These are phyloP conservation scores for Acanthamoeba healyi DNA, from an alignment of 208 protist genomes.

Conservation along the genomic window DNA sequence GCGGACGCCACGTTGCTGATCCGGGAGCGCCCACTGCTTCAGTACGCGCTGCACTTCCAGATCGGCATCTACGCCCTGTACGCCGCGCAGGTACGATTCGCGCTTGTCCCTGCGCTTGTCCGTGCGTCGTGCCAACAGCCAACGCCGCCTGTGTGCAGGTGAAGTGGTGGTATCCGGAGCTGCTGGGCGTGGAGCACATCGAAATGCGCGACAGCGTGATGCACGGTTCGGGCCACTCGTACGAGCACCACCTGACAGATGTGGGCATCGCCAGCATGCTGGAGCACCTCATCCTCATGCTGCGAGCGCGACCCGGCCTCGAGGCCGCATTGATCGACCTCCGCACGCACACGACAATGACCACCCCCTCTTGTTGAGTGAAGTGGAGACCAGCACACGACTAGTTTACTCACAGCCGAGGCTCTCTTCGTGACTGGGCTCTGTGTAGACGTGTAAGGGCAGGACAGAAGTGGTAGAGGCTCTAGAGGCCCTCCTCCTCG, in stretches of 20 bases:
- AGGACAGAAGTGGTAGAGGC: neutral
- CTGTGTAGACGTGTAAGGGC: no score
- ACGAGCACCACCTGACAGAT: conserved; percentile 9
- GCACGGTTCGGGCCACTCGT: conserved; percentile 50
- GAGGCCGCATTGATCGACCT: neutral
- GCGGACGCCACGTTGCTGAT: neutral
- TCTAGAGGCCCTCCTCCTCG: conserved; percentile 57
- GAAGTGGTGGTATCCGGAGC: conserved; percentile 42
- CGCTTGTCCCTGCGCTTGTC: no score
- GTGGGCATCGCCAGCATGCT: conserved; percentile 35
- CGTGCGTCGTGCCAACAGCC: no score
- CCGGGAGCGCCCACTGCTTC: conserved; percentile 10
- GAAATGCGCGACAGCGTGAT: conserved; percentile 42
- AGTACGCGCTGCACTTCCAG: conserved; percentile 57
- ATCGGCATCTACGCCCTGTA: conserved; percentile 45
- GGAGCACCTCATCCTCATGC: conserved; percentile 2
- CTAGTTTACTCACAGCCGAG: no score
- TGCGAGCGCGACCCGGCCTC: neutral
- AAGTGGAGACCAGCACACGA: no score
- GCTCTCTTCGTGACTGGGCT: no score
- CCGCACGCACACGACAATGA: neutral
- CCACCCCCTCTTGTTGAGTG: no score
- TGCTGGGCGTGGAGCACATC: conserved; percentile 35
- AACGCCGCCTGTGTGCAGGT: neutral
- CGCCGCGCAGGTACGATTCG: neutral